Evolutionary conservation across 495 filamentous ascomycete genomes (phyloP), one percentile per base, ranked within the genome.

Genomic region (Geopyxis carbonaria): DNA sequence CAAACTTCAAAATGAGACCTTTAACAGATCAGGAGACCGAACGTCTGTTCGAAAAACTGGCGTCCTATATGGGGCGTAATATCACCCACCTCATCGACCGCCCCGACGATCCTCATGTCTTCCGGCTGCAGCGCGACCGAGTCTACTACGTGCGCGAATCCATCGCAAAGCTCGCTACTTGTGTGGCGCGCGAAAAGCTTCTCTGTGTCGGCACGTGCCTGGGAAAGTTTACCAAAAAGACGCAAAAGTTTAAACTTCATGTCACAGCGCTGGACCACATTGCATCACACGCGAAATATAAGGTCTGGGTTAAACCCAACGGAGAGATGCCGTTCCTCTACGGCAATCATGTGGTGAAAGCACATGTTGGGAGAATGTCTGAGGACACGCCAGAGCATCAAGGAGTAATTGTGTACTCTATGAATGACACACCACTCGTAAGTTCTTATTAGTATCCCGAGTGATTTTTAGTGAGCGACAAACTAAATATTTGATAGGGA

Each of bases 251-350:
- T 58, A 63, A 80, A 20, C 61, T 89, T 30, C 79, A 84, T 57
- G 75, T 89, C 54, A 87, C 81, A 1, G 78, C 80, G 3, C 68
- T 95, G 38, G 76, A 82, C 45, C 70, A 93, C 38, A 74, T 99
- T 43, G 78, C 86, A 14, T 72, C 79, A 27, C 78, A 92, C 60
- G 85, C 89, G 16, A 66, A 92, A 22, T 83, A 89, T 59, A 93
- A 93, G 69, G 70, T 93, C 38, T 94, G 81, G 81, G 75, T 99
- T 42, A 91, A 91, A 60, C 59, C 73, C 16, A 99, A 99, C 61
- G 89, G 91, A 32, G 83, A 84, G 58, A 89, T 92, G 79, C 82
- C 85, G 24, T 93, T 83, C 58, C 61, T 92, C 10, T 97, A 97
- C 60, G 89, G 85, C 22, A 76, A 78, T 20, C 78, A 91, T 55